These are phyloP conservation scores for Bolboschoenus planiculmis DNA, from an alignment of 176 grass and related monocot genomes.

Conservation along the genomic window DNA sequence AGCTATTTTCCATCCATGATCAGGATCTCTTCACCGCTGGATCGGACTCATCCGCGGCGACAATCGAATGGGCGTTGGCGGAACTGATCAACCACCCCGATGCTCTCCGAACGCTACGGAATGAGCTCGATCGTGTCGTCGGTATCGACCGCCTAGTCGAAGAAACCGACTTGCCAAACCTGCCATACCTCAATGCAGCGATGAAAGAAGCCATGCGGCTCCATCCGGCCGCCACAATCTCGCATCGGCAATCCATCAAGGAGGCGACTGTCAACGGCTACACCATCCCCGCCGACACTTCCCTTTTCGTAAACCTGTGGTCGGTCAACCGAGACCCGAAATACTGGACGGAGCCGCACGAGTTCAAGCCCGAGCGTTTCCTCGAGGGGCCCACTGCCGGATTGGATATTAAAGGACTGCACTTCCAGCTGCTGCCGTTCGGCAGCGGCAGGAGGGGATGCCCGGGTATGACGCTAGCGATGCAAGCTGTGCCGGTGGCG, in stretches of 20 bases:
- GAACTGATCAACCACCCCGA: constrained; percentile 42
- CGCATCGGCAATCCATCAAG: constrained; percentile 34
- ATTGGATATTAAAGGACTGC: constrained; percentile 45
- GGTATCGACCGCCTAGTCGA: constrained; percentile 25
- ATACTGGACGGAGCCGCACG: constrained; percentile 34
- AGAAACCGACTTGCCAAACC: constrained; percentile 30
- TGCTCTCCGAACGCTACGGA: constrained; percentile 6
- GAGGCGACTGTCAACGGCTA: constrained; percentile 34
- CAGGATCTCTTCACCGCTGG: constrained; percentile 53
- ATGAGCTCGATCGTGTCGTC: constrained; percentile 34
- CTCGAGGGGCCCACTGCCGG: constrained; percentile 3
- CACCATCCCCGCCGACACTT: constrained; percentile 37
- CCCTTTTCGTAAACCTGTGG: constrained; percentile 47
- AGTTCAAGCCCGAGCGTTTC: constrained; percentile 43
- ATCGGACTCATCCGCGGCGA: constrained; percentile 35
- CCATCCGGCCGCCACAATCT: constrained; percentile 29
- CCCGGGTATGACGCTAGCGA: constrained; percentile 48
- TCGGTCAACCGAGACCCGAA: constrained; percentile 43
- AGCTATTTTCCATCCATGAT: background rate
- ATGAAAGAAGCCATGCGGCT: constrained; percentile 53
- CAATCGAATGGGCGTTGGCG: constrained; percentile 50
- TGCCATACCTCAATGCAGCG: constrained; percentile 50
- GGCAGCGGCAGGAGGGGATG: constrained; percentile 61
- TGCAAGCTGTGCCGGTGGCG: constrained; percentile 45
- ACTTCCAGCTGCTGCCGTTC: constrained; percentile 63